Conservation (phyloP, 2,329 filamentous ascomycete genomes). For the Curvularia verruculosa region DNA sequence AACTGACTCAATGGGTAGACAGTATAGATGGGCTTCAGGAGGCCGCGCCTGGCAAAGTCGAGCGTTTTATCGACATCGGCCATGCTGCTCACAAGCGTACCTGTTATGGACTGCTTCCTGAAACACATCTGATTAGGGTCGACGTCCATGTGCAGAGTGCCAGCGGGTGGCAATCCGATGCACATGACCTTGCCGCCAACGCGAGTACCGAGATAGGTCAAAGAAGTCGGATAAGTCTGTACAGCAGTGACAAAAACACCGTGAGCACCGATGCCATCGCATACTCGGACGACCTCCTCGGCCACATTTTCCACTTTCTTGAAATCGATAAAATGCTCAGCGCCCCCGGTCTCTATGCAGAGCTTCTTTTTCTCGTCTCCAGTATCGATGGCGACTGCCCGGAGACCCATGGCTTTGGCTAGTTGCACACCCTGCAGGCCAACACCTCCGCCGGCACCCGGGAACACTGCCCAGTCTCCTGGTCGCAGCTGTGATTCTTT, state of each 20-base stretch:
- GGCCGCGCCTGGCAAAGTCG: slow-evolving; percentile 57
- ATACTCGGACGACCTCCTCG: slow-evolving; percentile 41
- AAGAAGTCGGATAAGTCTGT: slow-evolving; percentile 38
- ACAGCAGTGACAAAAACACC: slow-evolving; percentile 49
- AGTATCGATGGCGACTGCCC: slow-evolving; percentile 46
- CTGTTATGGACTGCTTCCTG: slow-evolving; percentile 44
- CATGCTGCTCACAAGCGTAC: slow-evolving; percentile 55
- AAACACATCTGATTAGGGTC: slow-evolving; percentile 46
- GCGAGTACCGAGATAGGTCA: slow-evolving; percentile 51
- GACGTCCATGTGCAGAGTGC: slow-evolving; percentile 39
- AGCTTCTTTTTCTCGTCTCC: slow-evolving; percentile 46
- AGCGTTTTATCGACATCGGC: slow-evolving; percentile 55
- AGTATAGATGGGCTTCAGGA: slow-evolving; percentile 58
- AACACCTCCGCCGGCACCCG: slow-evolving; percentile 62
- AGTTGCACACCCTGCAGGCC: slow-evolving; percentile 63
- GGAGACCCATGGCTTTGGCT: slow-evolving; percentile 49
- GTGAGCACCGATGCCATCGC: slow-evolving; percentile 48
- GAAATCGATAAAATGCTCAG: slow-evolving; percentile 50
- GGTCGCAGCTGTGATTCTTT: slow-evolving; percentile 58
- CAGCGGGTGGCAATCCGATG: slow-evolving; percentile 52
- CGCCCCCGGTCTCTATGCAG: slow-evolving; percentile 40
- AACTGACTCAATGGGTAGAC: slow-evolving; percentile 56
- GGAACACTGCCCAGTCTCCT: slow-evolving; percentile 62
- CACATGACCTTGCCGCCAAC: slow-evolving; percentile 61
- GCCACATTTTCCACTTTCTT: slow-evolving; percentile 41